These are phyloP conservation scores for Adansonia digitata DNA, from an alignment of 345 rosid genomes.

Conservation along the genomic window DNA sequence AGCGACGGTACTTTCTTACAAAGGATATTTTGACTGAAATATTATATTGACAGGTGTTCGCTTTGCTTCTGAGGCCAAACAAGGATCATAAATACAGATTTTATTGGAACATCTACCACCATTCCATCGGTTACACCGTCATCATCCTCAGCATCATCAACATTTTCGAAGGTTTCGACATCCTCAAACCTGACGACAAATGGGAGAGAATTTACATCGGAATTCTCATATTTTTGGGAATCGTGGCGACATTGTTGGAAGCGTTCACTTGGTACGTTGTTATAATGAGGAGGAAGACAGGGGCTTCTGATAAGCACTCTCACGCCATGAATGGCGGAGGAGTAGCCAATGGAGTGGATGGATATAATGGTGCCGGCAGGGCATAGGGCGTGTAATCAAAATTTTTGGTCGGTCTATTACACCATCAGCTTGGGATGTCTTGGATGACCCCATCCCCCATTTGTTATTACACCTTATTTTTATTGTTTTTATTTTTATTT, in stretches of 20 bases:
- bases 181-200: conserved; percentile 41
- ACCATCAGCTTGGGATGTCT: background rate
- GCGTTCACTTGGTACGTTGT: conserved; percentile 72
- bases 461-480: no score
- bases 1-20: background rate
- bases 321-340: conserved; percentile 36
- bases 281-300: conserved; percentile 45
- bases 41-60: conserved; percentile 43
- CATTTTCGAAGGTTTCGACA: conserved; percentile 63
- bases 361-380: conserved; percentile 10
- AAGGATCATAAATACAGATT: conserved; percentile 73
- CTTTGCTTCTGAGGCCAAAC: conserved; percentile 80
- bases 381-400: conserved; percentile 24
- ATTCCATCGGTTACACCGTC: conserved; percentile 57
- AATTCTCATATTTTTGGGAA: conserved; percentile 51
- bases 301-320: conserved; percentile 25
- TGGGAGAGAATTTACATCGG: conserved; percentile 64
- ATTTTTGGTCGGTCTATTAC: background rate
- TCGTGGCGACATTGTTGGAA: conserved; percentile 42
- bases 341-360: conserved; percentile 34
- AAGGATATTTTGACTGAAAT: background rate
- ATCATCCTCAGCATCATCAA: conserved; percentile 56
- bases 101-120: conserved; percentile 92
- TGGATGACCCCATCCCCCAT: no score
- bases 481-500: background rate